phyloP scores from a whole-genome alignment of 352 stramenopile genomes.

The Globisporangium takayamanum region DNA sequence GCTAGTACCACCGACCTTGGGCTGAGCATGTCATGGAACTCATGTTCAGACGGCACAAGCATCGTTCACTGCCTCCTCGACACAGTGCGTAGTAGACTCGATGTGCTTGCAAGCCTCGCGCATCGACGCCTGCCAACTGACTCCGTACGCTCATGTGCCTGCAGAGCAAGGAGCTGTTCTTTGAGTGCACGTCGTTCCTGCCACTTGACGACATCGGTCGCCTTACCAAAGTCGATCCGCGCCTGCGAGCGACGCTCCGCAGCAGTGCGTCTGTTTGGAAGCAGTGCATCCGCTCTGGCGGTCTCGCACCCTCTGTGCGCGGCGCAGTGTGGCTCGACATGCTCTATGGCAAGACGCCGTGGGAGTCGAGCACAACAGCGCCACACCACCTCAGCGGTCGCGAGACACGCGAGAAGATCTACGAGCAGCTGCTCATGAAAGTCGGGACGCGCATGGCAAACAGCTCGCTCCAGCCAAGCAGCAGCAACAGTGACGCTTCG shows the following conservation, averaged over 20 bases:
- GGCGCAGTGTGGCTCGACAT: slow-evolving; percentile 60
- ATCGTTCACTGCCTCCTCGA: slow-evolving; percentile 1
- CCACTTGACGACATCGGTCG: slow-evolving; percentile 37
- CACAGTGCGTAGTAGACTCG: not conserved
- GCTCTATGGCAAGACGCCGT: slow-evolving; percentile 55
- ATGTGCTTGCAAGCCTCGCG: not conserved
- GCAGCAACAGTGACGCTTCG: not conserved
- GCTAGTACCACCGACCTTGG: not conserved
- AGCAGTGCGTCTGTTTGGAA: slow-evolving; percentile 63
- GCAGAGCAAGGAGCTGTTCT: slow-evolving; percentile 28
- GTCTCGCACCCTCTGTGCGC: slow-evolving; percentile 35
- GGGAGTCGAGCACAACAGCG: slow-evolving; percentile 24
- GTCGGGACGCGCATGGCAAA: slow-evolving; percentile 39
- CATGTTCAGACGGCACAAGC: not conserved
- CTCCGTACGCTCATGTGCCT: not conserved
- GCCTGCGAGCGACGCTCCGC: slow-evolving; percentile 11
- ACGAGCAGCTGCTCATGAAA: slow-evolving; percentile 60
- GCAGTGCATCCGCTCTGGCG: slow-evolving; percentile 53
- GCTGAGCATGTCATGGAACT: not conserved
- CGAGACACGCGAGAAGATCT: slow-evolving; percentile 41
- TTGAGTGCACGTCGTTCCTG: slow-evolving; percentile 39
- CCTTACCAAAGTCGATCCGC: slow-evolving; percentile 25
- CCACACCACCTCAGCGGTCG: slow-evolving; percentile 36
- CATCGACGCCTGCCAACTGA: not conserved
- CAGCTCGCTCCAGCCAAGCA: slow-evolving; percentile 7